A percentile compares a stretch with the other conserved stretches of the same genome.
These are phyloP conservation scores for Teunomyces cretensis DNA, from an alignment of 805 yeast genomes.

Conservation along the genomic window DNA sequence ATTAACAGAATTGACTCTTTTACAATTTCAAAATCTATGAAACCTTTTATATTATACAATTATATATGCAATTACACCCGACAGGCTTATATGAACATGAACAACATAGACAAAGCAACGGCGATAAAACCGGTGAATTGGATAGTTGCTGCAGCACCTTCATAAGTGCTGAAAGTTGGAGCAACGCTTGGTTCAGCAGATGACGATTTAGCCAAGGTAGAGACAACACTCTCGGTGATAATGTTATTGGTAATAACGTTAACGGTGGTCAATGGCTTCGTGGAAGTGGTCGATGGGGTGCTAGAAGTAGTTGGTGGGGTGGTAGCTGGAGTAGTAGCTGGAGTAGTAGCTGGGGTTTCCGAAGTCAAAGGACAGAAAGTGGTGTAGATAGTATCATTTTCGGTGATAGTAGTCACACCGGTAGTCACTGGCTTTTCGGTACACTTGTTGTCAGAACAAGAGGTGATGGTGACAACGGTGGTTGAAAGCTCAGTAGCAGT, in stretches of 20 bases:
- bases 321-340: conserved; percentile 10
- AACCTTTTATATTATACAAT: neutral
- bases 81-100: conserved; percentile 9
- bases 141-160: conserved; percentile 28
- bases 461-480: conserved; percentile 18
- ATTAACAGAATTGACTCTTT: neutral
- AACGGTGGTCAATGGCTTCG: conserved; percentile 22
- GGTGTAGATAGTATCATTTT: conserved; percentile 21
- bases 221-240: conserved; percentile 29
- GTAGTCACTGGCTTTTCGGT: conserved; percentile 11
- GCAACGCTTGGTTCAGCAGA: conserved; percentile 13
- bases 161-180: conserved; percentile 21
- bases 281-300: conserved; percentile 7
- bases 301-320: conserved; percentile 10
- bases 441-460: conserved; percentile 20
- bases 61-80: neutral
- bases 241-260: conserved; percentile 45
- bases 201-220: conserved; percentile 15
- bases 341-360: conserved; percentile 13
- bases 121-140: conserved; percentile 25
- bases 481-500: conserved; percentile 9
- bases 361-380: conserved; percentile 22
- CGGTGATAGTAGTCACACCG: conserved; percentile 15
- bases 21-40: neutral
- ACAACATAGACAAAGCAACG: conserved; percentile 11